Evolutionary conservation across 805 yeast genomes (phyloP), one percentile per base, ranked within the genome.

Genomic region (Metschnikowia santaceciliae): DNA sequence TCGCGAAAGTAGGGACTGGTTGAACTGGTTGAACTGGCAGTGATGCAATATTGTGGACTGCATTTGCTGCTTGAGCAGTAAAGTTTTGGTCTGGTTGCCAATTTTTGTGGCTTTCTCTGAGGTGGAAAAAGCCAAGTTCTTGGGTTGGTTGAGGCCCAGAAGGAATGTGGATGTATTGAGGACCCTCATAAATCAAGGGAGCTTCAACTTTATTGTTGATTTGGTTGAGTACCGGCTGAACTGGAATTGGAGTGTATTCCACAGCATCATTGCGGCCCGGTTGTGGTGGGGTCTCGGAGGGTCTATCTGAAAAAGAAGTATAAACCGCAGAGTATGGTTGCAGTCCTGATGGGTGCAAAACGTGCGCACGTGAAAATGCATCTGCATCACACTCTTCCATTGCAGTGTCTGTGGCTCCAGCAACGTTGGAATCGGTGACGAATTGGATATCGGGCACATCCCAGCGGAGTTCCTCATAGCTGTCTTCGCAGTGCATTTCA

Each of bases 301-400:
- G 32, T 10, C 17, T 39, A 39, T 39, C 42, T 22, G 42, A 8
- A 26, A 26, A 26, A 26, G 30, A 3, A 26, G 4, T 26, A 26
- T 26, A 26, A 13, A 8, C 30, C 2, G 30, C 11, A 26, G 11
- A 32, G 46, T n/a, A 37, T 17, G 43, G 43, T n/a, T 42, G 46
- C 46, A 22, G 32, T n/a, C 10, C 6, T 14, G 20, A 17, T 42
- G 46, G 38, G 32, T 42, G 46, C 46, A 34, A 42, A 42, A 15
- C n/a, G 30, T 20, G 46, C 37, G 46, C 46, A 32, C 38, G 32
- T 4, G n/a, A 20, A 10, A n/a, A n/a, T 11, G 32, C 38, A 10
- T 22, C 38, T 11, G 34, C 34, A 30, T 42, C 46, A 19, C 46
- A 42, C 32, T 42, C 43, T 26, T 26, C 32, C 46, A 42, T 32